Evolutionary conservation across 2,329 filamentous ascomycete species (phyloP).

Genomic region (Exophiala sp.): DNA sequence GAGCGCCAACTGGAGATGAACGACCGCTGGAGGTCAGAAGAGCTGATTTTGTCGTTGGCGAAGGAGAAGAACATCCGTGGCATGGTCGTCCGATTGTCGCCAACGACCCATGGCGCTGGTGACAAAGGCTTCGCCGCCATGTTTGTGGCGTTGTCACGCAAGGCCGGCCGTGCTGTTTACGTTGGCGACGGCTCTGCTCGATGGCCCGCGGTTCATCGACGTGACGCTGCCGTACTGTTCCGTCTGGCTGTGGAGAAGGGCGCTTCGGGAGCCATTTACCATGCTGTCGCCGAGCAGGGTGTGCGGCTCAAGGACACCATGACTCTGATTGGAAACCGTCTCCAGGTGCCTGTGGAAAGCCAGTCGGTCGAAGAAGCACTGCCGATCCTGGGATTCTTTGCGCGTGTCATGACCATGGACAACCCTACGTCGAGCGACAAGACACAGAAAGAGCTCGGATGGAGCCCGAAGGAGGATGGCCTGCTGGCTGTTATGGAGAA

Average conservation of each 20-base stretch:
- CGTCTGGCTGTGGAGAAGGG: slow-evolving; percentile 39
- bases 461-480: slow-evolving; percentile 29
- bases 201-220: slow-evolving; percentile 37
- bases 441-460: slow-evolving; percentile 36
- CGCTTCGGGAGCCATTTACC: slow-evolving; percentile 33
- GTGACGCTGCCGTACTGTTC: slow-evolving; percentile 37
- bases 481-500: slow-evolving; percentile 33
- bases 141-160: slow-evolving; percentile 30
- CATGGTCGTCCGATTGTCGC: slow-evolving; percentile 37
- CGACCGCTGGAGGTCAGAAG: slow-evolving; percentile 25
- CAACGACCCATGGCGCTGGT: slow-evolving; percentile 37
- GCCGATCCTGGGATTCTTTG: slow-evolving; percentile 30
- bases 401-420: slow-evolving; percentile 26
- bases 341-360: too few relatives aligned
- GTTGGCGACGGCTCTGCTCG: slow-evolving; percentile 35
- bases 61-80: slow-evolving; percentile 29
- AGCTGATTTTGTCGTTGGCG: slow-evolving; percentile 29
- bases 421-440: slow-evolving; percentile 34
- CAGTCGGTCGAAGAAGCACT: too few relatives aligned
- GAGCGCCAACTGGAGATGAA: slow-evolving; percentile 17
- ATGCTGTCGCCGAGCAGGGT: slow-evolving; percentile 37
- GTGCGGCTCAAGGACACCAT: slow-evolving; percentile 19
- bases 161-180: slow-evolving; percentile 33
- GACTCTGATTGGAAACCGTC: too few relatives aligned
- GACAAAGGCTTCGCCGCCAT: slow-evolving; percentile 32